A percentile compares a stretch with the other conserved stretches of the same genome.
phyloP scores from a whole-genome alignment of 768 basidiomycete genomes.

The Mycena capillaripes region DNA sequence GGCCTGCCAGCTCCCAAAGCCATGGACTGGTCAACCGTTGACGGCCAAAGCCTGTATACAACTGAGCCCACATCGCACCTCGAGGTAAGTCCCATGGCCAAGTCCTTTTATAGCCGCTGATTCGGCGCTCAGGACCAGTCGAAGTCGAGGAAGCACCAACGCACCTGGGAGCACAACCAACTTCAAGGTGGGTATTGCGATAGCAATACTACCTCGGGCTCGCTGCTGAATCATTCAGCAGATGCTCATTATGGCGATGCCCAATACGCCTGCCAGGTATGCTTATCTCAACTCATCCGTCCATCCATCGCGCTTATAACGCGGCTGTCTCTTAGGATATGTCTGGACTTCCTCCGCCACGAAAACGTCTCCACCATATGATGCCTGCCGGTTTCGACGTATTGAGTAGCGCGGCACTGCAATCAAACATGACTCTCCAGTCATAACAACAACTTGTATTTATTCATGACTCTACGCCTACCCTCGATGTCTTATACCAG shows the following conservation, averaged over 20 bases:
- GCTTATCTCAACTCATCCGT: background rate
- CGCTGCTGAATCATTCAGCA: slow-evolving; percentile 25
- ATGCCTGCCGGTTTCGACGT: slow-evolving; percentile 72
- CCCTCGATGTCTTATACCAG: slow-evolving; percentile 34
- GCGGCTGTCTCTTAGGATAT: slow-evolving; percentile 59
- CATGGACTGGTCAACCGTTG: slow-evolving; percentile 63
- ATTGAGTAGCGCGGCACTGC: slow-evolving; percentile 65
- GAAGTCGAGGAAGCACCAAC: slow-evolving; percentile 68
- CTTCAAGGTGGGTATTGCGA: slow-evolving; percentile 53
- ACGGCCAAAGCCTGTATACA: slow-evolving; percentile 58
- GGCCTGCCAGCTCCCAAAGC: slow-evolving; percentile 57
- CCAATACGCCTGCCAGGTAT: slow-evolving; percentile 64
- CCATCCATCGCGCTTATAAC: slow-evolving; percentile 33
- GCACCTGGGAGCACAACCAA: slow-evolving; percentile 71
- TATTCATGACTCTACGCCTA: background rate
- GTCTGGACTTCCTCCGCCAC: slow-evolving; percentile 63
- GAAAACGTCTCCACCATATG: slow-evolving; percentile 78
- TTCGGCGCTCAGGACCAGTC: slow-evolving; percentile 52
- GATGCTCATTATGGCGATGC: slow-evolving; percentile 48
- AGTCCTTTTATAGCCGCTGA: slow-evolving; percentile 4
- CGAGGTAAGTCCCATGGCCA: slow-evolving; percentile 52
- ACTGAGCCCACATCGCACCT: slow-evolving; percentile 58
- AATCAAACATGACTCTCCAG: slow-evolving; percentile 68
- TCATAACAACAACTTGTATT: slow-evolving; percentile 51
- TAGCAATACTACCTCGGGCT: background rate